Conservation (phyloP, 2,329 filamentous ascomycete genomes). For the Epicoccum sorghinum region DNA sequence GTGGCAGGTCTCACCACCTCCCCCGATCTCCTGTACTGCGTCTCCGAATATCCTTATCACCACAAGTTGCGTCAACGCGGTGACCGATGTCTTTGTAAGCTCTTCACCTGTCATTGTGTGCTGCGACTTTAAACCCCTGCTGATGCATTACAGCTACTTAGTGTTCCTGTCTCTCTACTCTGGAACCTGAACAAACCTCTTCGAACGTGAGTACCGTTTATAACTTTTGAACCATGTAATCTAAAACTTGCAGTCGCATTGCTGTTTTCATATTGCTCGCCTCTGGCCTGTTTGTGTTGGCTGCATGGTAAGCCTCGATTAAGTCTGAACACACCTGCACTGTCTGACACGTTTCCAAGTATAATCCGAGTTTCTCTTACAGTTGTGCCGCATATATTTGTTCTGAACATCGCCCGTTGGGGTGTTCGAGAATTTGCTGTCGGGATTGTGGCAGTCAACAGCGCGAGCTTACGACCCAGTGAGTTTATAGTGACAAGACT, state of each 20-base stretch:
- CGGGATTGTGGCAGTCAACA: slow-evolving; percentile 21
- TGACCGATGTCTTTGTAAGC: slow-evolving; percentile 15
- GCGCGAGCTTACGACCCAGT: slow-evolving; percentile 17
- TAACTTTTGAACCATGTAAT: not conserved
- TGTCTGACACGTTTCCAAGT: not conserved
- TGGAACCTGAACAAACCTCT: slow-evolving; percentile 21
- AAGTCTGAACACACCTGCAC: no score
- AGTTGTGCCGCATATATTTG: slow-evolving; percentile 15
- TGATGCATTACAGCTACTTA: slow-evolving; percentile 3
- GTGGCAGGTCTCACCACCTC: slow-evolving; percentile 14
- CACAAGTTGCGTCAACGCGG: slow-evolving; percentile 19
- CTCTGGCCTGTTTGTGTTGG: slow-evolving; percentile 20
- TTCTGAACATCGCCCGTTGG: slow-evolving; percentile 23
- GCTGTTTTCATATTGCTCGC: slow-evolving; percentile 16
- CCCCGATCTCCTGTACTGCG: slow-evolving; percentile 12
- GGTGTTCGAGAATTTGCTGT: slow-evolving; percentile 20
- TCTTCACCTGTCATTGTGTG: no score
- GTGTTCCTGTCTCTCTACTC: slow-evolving; percentile 19
- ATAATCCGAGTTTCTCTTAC: slow-evolving; percentile 20
- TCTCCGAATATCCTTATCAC: slow-evolving; percentile 17
- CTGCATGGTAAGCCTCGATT: slow-evolving; percentile 7
- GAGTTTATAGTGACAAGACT: not conserved
- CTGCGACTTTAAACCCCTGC: not conserved
- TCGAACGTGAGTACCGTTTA: slow-evolving; percentile 1
- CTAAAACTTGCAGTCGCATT: slow-evolving; percentile 2